A percentile compares a stretch with the other conserved stretches of the same genome.
These are phyloP conservation scores for Xylaria sp. DNA, from an alignment of 2,329 filamentous ascomycete genomes.

Conservation along the genomic window DNA sequence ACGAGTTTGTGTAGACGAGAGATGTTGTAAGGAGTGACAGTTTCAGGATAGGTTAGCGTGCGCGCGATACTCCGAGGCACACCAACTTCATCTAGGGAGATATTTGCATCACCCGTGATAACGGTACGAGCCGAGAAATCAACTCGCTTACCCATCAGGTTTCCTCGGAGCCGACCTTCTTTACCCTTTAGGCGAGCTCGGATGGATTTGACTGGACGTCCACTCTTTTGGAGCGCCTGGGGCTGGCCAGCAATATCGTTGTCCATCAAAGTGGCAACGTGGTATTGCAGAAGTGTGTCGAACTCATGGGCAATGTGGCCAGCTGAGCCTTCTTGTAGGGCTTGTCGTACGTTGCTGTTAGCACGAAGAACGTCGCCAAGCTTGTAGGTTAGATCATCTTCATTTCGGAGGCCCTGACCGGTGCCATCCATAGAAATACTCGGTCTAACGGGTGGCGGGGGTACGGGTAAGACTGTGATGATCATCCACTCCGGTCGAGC, in stretches of 20 bases:
- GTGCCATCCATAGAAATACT: slow-evolving; percentile 98
- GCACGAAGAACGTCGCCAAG: slow-evolving; percentile 97
- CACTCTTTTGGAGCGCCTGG: slow-evolving; percentile 95
- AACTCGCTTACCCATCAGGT: slow-evolving; percentile 99
- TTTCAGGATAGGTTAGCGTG: slow-evolving; percentile 95
- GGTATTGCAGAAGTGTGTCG: slow-evolving; percentile 91
- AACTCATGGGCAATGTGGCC: slow-evolving; percentile 93
- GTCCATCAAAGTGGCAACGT: slow-evolving; percentile 99
- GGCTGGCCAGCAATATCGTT: slow-evolving; percentile 98
- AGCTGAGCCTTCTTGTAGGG: slow-evolving; percentile 89
- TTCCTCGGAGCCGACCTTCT: slow-evolving; percentile 96
- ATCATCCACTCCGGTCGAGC: slow-evolving; percentile 99
- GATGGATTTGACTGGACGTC: slow-evolving; percentile 95
- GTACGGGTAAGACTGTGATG: slow-evolving; percentile 92
- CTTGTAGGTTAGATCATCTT: slow-evolving; percentile 99
- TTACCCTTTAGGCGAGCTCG: slow-evolving; percentile 98
- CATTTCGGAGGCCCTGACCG: slow-evolving; percentile 89
- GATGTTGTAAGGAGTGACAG: slow-evolving; percentile 98
- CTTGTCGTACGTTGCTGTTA: slow-evolving; percentile 93
- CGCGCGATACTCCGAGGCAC: slow-evolving; percentile 93
- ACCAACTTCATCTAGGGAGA: slow-evolving; percentile 96
- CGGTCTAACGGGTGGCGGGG: slow-evolving; percentile 92
- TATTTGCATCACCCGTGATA: slow-evolving; percentile 97
- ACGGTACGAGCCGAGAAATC: slow-evolving; percentile 99
- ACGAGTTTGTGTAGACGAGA: slow-evolving; percentile 89